Evolutionary conservation across 164 flowering plant species (phyloP), one percentile per base, ranked within the genome.

Genomic region (Magnolia changhungtana): DNA sequence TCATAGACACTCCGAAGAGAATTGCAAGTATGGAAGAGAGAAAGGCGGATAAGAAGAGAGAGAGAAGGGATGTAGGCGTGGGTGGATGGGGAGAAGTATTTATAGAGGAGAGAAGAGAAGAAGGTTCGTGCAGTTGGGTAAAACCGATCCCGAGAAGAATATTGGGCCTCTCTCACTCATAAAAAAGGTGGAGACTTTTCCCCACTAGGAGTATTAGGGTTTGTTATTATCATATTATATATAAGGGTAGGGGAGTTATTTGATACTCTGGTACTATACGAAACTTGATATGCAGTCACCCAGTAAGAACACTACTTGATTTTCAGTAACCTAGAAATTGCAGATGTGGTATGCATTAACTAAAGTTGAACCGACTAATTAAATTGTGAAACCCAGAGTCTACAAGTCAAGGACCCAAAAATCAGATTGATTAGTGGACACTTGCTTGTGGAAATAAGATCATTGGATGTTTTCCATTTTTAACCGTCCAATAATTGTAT

Each of bases 121-220:
- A 63, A 29, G 67, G 51, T 64, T 64, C 66, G 67, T 74, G 72
- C 59, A 50, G 49, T 24, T 50, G 72, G 72, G 72, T 70, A 70
- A 70, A 70, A 70, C 72, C 70, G 49, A 74, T 74, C 76, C 76
- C 76, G 37, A 74, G 76, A 65, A 74, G 76, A 74, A 74, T 74
- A 63, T 74, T 45, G 37, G 37, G 58, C 76, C 50, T 27, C 55
- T 18, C 75, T 51, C n/a, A 4, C 37, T 27, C 50, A 24, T 13
- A 18, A 6, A 61, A 73, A 63, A 73, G 16, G 50, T 51, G 51
- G 18, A 73, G 75, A 61, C 65, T 61, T 27, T 63, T 9, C 67
- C 14, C 27, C 21, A 59, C 29, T 68, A 31, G 45, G 49, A 23
- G 10, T 9, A 29, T 59, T 74, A 63, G 76, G 69, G 76, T 58